Evolutionary conservation across 345 rosid genomes (phyloP), one percentile per base, ranked within the genome.

Genomic region (Adansonia digitata): DNA sequence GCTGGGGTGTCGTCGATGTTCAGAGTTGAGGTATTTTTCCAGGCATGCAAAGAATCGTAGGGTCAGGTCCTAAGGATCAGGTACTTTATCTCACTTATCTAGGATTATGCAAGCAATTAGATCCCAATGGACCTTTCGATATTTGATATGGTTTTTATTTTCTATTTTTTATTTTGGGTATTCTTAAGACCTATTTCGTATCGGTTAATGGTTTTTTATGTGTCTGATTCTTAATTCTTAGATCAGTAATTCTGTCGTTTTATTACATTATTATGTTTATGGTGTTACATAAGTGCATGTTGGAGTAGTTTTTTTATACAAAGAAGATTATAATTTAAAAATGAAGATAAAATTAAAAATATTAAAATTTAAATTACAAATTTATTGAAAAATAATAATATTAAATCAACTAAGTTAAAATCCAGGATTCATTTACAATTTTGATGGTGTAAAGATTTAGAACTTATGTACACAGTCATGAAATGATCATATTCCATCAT

Each of bases 31-130:
- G 75, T 82, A 85, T 6, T 82, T 82, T 34, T 85, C 85, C 77
- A 85, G 82, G 67, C 85, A 82, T 69, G 76, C 85, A 0, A 69
- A 39, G 59, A 85, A 82, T 68, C 87, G 82, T 56, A 66, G 84
- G 26, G 82, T n/a, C 87, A 0, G 85, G 84, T 0, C 85, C 87
- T 8, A 85, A 85, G 56, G 84, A 85, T 66, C 79, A 85, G 0
- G 71, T 85, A 17, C 81, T 85, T 34, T 85, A 82, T 71, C 80
- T 82, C 5, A 72, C 87, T 27, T 85, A 85, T 22, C 7, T 85
- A 22, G 82, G 77, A 1, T 31, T 84, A 0, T 81, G 83, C 46
- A 81, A 81, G 40, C 87, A 84, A 14, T 49, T 84, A 4, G 80
- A 74, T 57, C 83, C 83, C 1, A 26, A 14, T 0, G 87, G 84